A percentile compares a stretch with the other conserved stretches of the same genome.
These are phyloP conservation scores for Penicillium lividum DNA, from an alignment of 495 filamentous ascomycete genomes.

Conservation along the genomic window DNA sequence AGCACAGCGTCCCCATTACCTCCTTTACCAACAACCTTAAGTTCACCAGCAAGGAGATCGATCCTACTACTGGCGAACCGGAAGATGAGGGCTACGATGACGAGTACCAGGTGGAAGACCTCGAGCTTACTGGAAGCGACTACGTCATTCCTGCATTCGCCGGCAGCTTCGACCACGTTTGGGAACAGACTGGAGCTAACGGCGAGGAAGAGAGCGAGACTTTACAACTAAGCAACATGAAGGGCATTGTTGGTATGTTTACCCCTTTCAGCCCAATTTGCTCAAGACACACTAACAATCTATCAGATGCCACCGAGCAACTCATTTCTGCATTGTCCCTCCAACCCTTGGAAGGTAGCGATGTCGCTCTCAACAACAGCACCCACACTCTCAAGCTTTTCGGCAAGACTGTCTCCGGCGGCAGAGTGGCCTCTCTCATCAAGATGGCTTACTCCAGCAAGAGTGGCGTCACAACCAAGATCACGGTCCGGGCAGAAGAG, in stretches of 20 bases:
- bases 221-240: conserved; percentile 81
- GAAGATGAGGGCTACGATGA: conserved; percentile 94
- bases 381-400: conserved; percentile 95
- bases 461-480: conserved; percentile 91
- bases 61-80: conserved; percentile 89
- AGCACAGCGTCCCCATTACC: conserved; percentile 65
- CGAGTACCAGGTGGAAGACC: conserved; percentile 94
- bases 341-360: conserved; percentile 91
- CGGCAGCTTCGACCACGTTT: conserved; percentile 93
- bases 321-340: conserved; percentile 82
- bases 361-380: conserved; percentile 80
- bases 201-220: conserved; percentile 92
- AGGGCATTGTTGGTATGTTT: conserved; percentile 85
- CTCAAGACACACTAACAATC: conserved; percentile 37
- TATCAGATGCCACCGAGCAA: conserved; percentile 87
- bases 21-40: conserved; percentile 92
- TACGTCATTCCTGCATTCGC: conserved; percentile 93
- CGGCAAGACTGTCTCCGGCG: conserved; percentile 91
- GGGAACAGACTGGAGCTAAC: conserved; percentile 87
- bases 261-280: not conserved
- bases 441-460: conserved; percentile 94
- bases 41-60: conserved; percentile 97
- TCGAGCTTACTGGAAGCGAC: conserved; percentile 88
- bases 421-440: conserved; percentile 81
- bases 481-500: conserved; percentile 87